Conservation (phyloP, 768 basidiomycete genomes). For the Gloeophyllum trabeum region DNA sequence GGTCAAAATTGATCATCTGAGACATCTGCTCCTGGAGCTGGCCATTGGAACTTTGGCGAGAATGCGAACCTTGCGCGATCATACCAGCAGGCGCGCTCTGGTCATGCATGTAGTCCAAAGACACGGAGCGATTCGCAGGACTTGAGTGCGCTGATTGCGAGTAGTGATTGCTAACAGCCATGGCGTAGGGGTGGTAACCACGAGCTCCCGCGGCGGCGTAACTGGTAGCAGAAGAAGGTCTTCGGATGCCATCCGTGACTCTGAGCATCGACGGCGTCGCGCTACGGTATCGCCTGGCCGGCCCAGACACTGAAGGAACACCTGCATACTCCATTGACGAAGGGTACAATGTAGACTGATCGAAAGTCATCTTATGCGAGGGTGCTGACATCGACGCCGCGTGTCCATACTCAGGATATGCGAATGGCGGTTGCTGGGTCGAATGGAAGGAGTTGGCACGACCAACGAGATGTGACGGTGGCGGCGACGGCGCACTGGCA, state of each 20-base stretch:
- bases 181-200: slow-evolving; percentile 23
- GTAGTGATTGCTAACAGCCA: slow-evolving; percentile 10
- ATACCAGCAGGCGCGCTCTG: neutral
- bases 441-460: slow-evolving; percentile 4
- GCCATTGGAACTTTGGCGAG: slow-evolving; percentile 16
- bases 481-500: slow-evolving; percentile 27
- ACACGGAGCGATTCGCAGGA: slow-evolving; percentile 43
- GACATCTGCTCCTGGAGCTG: neutral
- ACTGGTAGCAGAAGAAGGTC: slow-evolving; percentile 31
- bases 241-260: slow-evolving; percentile 34
- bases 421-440: slow-evolving; percentile 4
- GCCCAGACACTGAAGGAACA: slow-evolving; percentile 31
- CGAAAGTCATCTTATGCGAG: slow-evolving; percentile 57
- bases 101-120: slow-evolving; percentile 13
- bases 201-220: slow-evolving; percentile 18
- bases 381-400: slow-evolving; percentile 50
- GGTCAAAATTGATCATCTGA: slow-evolving; percentile 1
- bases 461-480: slow-evolving; percentile 13
- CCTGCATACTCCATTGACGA: slow-evolving; percentile 24
- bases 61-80: slow-evolving; percentile 27
- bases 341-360: slow-evolving; percentile 41
- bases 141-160: slow-evolving; percentile 21
- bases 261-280: slow-evolving; percentile 61
- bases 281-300: slow-evolving; percentile 60
- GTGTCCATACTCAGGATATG: slow-evolving; percentile 19